A percentile compares a stretch with the other conserved stretches of the same genome.
These are phyloP conservation scores for Neurospora intermedia DNA, from an alignment of 495 filamentous ascomycete species.

Conservation along the genomic window DNA sequence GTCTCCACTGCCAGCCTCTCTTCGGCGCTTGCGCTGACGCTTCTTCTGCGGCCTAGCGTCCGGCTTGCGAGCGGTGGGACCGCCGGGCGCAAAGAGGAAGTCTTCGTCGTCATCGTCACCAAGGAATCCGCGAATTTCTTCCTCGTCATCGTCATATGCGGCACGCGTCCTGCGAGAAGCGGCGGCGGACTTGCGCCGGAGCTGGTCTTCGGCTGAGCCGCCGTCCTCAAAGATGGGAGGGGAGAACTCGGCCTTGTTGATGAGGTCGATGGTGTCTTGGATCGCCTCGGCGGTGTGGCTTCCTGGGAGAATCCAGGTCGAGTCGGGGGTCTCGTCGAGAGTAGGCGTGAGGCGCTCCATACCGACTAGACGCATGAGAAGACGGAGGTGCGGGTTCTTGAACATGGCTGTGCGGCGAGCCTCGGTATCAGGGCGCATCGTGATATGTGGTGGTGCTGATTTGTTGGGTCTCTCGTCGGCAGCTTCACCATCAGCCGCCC, in stretches of 20 bases:
- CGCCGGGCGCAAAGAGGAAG: slow-evolving; percentile 54
- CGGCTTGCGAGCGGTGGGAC: slow-evolving; percentile 44
- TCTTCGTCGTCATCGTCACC: slow-evolving; percentile 50
- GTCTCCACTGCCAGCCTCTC: slow-evolving; percentile 30
- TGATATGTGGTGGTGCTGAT: slow-evolving; percentile 29
- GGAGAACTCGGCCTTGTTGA: slow-evolving; percentile 61
- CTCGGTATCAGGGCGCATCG: slow-evolving; percentile 59
- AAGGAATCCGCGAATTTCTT: slow-evolving; percentile 43
- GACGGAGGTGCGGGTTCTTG: slow-evolving; percentile 79
- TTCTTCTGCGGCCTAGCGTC: slow-evolving; percentile 29
- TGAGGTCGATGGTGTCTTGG: slow-evolving; percentile 44
- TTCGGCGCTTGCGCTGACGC: slow-evolving; percentile 32
- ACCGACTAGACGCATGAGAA: slow-evolving; percentile 69
- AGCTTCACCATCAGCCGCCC: slow-evolving; percentile 26
- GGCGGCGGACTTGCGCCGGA: slow-evolving; percentile 54
- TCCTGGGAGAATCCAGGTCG: slow-evolving; percentile 71
- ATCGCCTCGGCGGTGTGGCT: slow-evolving; percentile 50
- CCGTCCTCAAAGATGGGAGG: slow-evolving; percentile 64
- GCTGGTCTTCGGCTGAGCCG: slow-evolving; percentile 58
- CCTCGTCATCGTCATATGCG: slow-evolving; percentile 52
- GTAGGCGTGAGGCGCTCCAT: slow-evolving; percentile 54
- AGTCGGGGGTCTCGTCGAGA: slow-evolving; percentile 58
- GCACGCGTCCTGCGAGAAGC: slow-evolving; percentile 25
- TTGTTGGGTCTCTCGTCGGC: slow-evolving; percentile 25
- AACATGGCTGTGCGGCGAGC: slow-evolving; percentile 64